Percentiles rank a stretch among this genome's conserved stretches.
phyloP scores from a whole-genome alignment of 495 filamentous ascomycete genomes.

The Aspergillus baeticus region DNA sequence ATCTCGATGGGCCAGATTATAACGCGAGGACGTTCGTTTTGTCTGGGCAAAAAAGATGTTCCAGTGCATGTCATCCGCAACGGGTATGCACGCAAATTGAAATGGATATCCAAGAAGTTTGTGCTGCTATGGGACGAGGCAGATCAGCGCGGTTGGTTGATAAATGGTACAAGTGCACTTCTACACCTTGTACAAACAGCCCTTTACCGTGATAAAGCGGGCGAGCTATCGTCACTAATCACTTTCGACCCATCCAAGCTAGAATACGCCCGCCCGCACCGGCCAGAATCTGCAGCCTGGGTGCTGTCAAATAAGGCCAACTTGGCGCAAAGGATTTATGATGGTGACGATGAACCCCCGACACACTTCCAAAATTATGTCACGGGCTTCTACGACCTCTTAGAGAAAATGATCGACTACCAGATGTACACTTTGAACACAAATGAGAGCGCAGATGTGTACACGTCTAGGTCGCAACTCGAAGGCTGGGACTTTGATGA shows the following conservation, averaged over 20 bases:
- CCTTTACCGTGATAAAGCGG: conserved; percentile 20
- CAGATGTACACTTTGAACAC: too few relatives aligned
- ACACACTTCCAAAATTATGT: conserved; percentile 22
- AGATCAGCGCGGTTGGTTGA: conserved; percentile 36
- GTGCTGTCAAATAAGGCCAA: conserved; percentile 18
- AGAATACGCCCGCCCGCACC: not conserved
- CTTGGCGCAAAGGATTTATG: conserved; percentile 13
- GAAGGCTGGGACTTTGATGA: conserved; percentile 38
- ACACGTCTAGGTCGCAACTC: conserved; percentile 19
- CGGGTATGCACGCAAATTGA: conserved; percentile 17
- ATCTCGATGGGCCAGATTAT: conserved; percentile 2
- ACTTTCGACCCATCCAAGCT: conserved; percentile 7
- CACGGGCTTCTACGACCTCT: conserved; percentile 18
- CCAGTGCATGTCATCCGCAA: conserved; percentile 5
- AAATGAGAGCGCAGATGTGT: not conserved
- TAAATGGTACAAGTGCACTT: conserved; percentile 37
- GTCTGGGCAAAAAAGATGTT: conserved; percentile 7
- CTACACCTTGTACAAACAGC: conserved; percentile 40
- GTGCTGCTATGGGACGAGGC: conserved; percentile 35
- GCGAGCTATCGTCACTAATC: conserved; percentile 13
- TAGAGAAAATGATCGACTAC: conserved; percentile 33
- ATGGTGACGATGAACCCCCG: conserved; percentile 11
- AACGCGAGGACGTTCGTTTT: not conserved
- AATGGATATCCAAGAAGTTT: conserved; percentile 23
- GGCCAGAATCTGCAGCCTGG: conserved; percentile 15